Evolutionary conservation across 1,139 yeast species (phyloP).

Genomic region (Lodderomyces pseudojiufengensis): DNA sequence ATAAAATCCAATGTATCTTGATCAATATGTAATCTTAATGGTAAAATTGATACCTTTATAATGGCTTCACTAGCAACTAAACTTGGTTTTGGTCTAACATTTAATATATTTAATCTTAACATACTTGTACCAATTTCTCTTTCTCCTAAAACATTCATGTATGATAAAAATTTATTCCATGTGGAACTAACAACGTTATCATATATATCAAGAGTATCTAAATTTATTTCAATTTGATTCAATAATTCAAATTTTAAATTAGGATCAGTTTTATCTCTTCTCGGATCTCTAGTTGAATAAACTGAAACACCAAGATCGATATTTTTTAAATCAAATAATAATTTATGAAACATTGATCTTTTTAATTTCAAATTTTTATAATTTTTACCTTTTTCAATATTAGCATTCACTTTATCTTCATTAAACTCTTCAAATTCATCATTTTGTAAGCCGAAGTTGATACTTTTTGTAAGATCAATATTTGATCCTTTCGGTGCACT

Average conservation of each 20-base stretch:
- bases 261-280: constrained; percentile 23
- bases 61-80: constrained; percentile 70
- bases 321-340: constrained; percentile 52
- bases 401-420: constrained; percentile 15
- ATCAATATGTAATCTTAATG: constrained; percentile 80
- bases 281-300: constrained; percentile 47
- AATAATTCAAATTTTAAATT: constrained; percentile 42
- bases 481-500: constrained; percentile 51
- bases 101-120: constrained; percentile 51
- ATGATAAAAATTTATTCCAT: constrained; percentile 82
- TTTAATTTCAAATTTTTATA: constrained; percentile 51
- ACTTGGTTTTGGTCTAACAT: constrained; percentile 61
- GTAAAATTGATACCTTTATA: constrained; percentile 55
- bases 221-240: constrained; percentile 40
- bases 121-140: constrained; percentile 69
- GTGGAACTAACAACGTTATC: constrained; percentile 87
- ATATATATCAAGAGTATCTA: constrained; percentile 56
- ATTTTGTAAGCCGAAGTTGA: constrained; percentile 45
- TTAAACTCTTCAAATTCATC: constrained; percentile 13
- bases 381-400: constrained; percentile 22
- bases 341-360: constrained; percentile 65
- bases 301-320: constrained; percentile 47
- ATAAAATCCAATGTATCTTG: constrained; percentile 90
- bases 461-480: constrained; percentile 42
- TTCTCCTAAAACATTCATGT: constrained; percentile 64